Evolutionary conservation across 306 rosid species (phyloP).

Genomic region (Rosa persica): DNA sequence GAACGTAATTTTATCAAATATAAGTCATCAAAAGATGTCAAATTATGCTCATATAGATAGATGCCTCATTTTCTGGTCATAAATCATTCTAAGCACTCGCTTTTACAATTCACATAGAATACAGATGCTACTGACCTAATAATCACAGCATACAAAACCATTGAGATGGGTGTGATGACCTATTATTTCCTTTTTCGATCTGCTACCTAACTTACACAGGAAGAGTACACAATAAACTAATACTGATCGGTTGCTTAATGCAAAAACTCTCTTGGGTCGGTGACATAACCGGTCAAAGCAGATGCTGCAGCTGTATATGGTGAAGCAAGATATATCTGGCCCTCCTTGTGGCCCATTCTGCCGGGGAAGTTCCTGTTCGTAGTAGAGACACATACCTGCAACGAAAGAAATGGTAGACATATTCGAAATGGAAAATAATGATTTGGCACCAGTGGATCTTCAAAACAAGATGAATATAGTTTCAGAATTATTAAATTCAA

Average conservation of each 20-base stretch:
- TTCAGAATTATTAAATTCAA: neutral
- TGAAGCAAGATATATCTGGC: constrained; percentile 84
- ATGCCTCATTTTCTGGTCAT: neutral
- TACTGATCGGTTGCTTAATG: constrained; percentile 34
- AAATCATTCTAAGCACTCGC: neutral
- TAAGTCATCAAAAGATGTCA: neutral
- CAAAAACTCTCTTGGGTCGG: constrained; percentile 94
- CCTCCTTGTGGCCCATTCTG: constrained; percentile 98
- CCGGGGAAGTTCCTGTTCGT: constrained; percentile 96
- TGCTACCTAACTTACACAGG: neutral
- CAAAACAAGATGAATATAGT: neutral
- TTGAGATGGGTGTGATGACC: neutral
- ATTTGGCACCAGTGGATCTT: constrained; percentile 30
- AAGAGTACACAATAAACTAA: neutral
- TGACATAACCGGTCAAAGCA: constrained; percentile 85
- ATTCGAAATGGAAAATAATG: constrained; percentile 1
- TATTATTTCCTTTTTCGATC: neutral
- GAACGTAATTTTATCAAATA: neutral
- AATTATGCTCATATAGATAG: neutral
- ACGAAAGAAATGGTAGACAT: constrained; percentile 27
- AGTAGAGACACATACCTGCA: constrained; percentile 80
- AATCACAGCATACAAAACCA: constrained; percentile 2
- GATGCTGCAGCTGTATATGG: constrained; percentile 97
- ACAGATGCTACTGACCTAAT: neutral
- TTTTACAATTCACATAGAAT: neutral